These are phyloP conservation scores for Pyrenochaeta sp. DNA, from an alignment of 2,329 filamentous ascomycete species.

Conservation along the genomic window DNA sequence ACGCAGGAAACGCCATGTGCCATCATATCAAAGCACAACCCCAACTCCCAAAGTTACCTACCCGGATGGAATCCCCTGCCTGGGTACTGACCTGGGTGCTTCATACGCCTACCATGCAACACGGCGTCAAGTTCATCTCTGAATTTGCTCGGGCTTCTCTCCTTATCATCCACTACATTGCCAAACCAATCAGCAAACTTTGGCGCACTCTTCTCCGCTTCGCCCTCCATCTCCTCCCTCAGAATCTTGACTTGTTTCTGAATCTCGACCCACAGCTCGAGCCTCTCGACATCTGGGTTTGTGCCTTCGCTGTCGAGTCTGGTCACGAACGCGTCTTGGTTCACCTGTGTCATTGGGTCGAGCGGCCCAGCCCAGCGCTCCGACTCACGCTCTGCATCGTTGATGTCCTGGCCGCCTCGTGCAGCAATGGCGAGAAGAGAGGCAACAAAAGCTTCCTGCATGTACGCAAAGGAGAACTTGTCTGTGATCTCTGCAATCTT, in stretches of 20 bases:
- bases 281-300: conserved; percentile 44
- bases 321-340: conserved; percentile 5
- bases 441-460: conserved; percentile 56
- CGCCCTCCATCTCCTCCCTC: conserved; percentile 50
- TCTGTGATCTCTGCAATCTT: conserved; percentile 54
- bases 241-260: conserved; percentile 55
- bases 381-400: conserved; percentile 14
- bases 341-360: conserved; percentile 28
- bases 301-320: conserved; percentile 13
- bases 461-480: conserved; percentile 57
- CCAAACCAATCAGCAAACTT: background rate
- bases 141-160: conserved; percentile 9
- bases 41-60: too few relatives aligned
- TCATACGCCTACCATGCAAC: conserved; percentile 19
- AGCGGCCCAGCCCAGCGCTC: conserved; percentile 37
- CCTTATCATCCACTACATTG: background rate
- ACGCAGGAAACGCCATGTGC: too few relatives aligned
- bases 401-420: conserved; percentile 24
- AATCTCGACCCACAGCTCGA: conserved; percentile 53
- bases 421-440: conserved; percentile 49
- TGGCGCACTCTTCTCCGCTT: conserved; percentile 8
- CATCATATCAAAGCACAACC: too few relatives aligned
- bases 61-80: background rate
- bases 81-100: background rate
- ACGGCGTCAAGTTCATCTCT: conserved; percentile 36